Conservation (phyloP, 2,329 filamentous ascomycete genomes). For the Colletotrichum sp. region DNA sequence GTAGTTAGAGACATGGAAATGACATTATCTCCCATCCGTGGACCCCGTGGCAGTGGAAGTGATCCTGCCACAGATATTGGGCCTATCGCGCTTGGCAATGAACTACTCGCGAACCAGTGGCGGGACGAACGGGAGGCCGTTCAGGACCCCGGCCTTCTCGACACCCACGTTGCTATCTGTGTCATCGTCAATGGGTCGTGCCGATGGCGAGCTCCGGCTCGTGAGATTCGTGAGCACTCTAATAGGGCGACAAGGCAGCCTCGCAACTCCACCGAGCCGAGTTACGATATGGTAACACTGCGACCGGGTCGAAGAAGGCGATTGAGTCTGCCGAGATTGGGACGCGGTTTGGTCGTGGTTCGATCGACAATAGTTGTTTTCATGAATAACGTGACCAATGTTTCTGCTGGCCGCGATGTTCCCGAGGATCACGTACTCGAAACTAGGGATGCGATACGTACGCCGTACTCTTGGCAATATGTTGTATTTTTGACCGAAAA, state of each 20-base stretch:
- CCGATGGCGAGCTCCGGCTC: constrained; percentile 15
- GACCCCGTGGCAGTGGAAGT: constrained; percentile 2
- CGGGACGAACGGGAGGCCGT: constrained; percentile 15
- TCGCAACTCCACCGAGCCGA: neutral
- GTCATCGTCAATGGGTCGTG: constrained; percentile 15
- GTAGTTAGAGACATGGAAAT: constrained; percentile 22
- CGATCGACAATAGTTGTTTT: neutral
- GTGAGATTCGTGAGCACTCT: constrained; percentile 7
- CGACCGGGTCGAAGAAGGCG: neutral
- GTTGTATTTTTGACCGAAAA: no score
- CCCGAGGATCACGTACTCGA: neutral
- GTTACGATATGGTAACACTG: neutral
- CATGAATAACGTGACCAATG: neutral
- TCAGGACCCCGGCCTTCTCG: neutral
- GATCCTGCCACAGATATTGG: constrained; percentile 5
- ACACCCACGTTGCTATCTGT: constrained; percentile 5
- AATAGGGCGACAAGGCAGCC: neutral
- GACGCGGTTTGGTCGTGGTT: neutral
- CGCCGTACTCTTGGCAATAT: no score
- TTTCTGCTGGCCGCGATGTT: neutral
- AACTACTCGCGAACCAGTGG: neutral
- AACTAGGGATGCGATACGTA: neutral
- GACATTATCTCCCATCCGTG: constrained; percentile 20
- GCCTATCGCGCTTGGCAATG: constrained; percentile 16
- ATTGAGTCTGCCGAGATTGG: constrained; percentile 2